Evolutionary conservation across 2,329 filamentous ascomycete genomes (phyloP).

Genomic region (Penicillium rolfsii): DNA sequence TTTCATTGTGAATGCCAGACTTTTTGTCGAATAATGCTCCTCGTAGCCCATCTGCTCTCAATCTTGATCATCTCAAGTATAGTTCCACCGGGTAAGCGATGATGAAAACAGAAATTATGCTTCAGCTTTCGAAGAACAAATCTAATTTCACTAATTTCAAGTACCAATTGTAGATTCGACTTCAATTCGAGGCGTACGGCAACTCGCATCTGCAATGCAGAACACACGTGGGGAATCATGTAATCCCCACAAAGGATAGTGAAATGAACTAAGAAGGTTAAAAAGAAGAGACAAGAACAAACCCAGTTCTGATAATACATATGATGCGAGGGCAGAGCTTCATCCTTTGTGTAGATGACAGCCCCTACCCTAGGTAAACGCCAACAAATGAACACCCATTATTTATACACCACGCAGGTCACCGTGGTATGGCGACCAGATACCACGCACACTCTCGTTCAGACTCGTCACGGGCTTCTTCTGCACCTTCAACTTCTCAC

Average conservation of each 20-base stretch:
- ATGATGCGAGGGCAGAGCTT: constrained; percentile 24
- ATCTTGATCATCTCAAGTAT: not conserved
- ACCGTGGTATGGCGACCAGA: constrained; percentile 67
- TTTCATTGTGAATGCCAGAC: not conserved
- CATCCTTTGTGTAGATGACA: constrained; percentile 10
- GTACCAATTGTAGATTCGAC: not conserved
- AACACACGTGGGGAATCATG: constrained; percentile 16
- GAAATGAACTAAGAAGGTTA: constrained; percentile 22
- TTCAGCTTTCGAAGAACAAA: no score
- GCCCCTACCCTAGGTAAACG: constrained; percentile 16
- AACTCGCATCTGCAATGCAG: constrained; percentile 33
- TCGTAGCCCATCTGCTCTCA: not conserved
- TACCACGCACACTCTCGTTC: constrained; percentile 67
- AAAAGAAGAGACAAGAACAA: constrained; percentile 19
- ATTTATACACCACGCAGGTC: constrained; percentile 55
- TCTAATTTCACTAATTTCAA: not conserved
- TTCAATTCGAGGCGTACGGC: constrained; percentile 7
- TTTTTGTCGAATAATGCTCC: not conserved
- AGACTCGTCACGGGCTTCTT: constrained; percentile 63
- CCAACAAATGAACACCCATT: constrained; percentile 13
- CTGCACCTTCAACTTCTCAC: constrained; percentile 55
- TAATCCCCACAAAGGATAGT: constrained; percentile 14
- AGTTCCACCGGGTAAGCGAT: no score
- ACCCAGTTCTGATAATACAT: constrained; percentile 37
- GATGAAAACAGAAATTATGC: not conserved